Base-by-base conservation (phyloP, 306 rosid genomes). In the Styphnolobium japonicum region DNA sequence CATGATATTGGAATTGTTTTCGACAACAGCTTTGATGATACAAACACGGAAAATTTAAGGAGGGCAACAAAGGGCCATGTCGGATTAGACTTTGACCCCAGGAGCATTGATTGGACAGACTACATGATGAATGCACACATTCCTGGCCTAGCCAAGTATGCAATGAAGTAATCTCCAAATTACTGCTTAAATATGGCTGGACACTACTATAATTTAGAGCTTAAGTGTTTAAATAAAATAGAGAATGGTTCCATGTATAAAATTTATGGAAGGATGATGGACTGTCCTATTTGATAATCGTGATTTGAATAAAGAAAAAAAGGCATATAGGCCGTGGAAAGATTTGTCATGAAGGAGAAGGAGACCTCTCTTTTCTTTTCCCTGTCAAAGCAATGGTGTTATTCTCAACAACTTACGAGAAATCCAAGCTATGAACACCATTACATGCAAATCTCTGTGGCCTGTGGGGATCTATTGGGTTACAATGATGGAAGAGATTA, bases 351-450 rank as follows among this genome's bases (percentile, higher is more conserved):
- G 81, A 83, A 75, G 88, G 63, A 33, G 85, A n/a, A 37, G 75
- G 81, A 18, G 89, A 79, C 84, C 96, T 92, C 80, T 90, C 97
- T 78, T 94, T 92, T 75, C 97, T 87, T 85, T 92, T 90, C 9
- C 97, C 90, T 4, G 81, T 85, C 46, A 76, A 23, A 11, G 87
- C 10, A 49, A 70, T 37, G 43, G 31, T 52, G 16, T 68, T 78
- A 57, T 65, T 81, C 51, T 75, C 88, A 34, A 62, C 69, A 57
- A 67, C 80, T 21, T n/a, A 27, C 1, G 3, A 71, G 18, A 76
- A 79, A 78, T 71, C 84, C 75, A 22, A 16, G 70, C 11, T 49
- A 16, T 14, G 4, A 43, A 22, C 39, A 58, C 78, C 33, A 31
- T 69, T 78, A 27, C 31, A 27, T 51, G 58, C 52, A 37, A 75